Conservation (phyloP, 1,284 basidiomycete species). For the Ustilago sp. region DNA sequence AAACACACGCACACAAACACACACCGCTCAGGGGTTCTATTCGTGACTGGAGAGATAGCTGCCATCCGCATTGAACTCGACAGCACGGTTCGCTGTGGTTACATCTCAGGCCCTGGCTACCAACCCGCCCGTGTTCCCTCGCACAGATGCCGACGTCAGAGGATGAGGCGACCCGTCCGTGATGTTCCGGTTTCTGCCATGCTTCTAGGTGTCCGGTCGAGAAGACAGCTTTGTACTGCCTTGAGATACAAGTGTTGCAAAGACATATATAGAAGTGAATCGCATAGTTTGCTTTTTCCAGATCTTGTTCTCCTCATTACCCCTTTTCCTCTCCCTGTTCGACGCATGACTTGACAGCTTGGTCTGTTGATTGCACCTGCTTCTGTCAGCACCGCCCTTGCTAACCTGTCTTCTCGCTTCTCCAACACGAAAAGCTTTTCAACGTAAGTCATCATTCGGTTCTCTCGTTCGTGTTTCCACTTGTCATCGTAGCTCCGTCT, state of each 20-base stretch:
- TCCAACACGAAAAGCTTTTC: conserved; percentile 4
- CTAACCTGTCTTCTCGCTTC: neutral
- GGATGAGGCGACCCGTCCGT: conserved; percentile 8
- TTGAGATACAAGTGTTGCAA: conserved; percentile 39
- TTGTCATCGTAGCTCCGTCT: neutral
- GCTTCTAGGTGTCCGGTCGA: neutral
- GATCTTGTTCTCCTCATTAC: conserved; percentile 13
- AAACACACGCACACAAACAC: neutral
- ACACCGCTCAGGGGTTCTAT: neutral
- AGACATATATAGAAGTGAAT: conserved; percentile 41
- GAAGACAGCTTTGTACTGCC: neutral
- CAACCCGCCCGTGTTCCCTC: neutral
- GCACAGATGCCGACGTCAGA: conserved; percentile 16
- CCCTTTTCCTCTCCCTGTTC: neutral
- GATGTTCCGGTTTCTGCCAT: conserved; percentile 31
- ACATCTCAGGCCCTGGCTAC: neutral
- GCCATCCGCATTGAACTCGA: conserved; percentile 5
- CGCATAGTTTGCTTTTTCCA: conserved; percentile 5
- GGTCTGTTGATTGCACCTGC: conserved; percentile 7
- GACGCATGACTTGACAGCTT: conserved; percentile 12
- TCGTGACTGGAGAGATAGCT: neutral
- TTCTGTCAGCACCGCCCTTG: conserved; percentile 28
- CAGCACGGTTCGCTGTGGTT: conserved; percentile 3
- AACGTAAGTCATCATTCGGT: conserved; percentile 23
- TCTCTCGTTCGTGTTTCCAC: neutral